These are phyloP conservation scores for Usnea hakonensis DNA, from an alignment of 495 filamentous ascomycete species.

Conservation along the genomic window DNA sequence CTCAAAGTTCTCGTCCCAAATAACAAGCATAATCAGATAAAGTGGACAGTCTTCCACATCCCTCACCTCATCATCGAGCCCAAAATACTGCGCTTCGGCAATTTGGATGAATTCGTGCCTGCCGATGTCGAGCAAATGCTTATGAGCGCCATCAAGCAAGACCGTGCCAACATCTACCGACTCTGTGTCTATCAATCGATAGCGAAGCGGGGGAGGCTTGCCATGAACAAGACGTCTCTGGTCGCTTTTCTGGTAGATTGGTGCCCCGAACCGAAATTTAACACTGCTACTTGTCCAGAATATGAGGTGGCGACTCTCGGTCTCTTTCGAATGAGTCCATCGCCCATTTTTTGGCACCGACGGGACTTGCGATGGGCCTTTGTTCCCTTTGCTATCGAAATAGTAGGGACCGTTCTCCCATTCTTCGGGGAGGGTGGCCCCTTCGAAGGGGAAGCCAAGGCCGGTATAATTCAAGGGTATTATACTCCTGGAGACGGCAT, in stretches of 20 bases:
- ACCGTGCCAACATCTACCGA: background rate
- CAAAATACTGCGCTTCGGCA: slow-evolving; percentile 2
- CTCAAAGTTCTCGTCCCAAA: background rate
- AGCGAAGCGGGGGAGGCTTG: background rate
- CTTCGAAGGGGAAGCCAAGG: slow-evolving; percentile 5
- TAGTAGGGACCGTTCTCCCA: slow-evolving; percentile 1
- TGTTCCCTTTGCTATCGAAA: slow-evolving; percentile 1
- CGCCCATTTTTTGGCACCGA: background rate
- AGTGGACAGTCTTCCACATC: slow-evolving; percentile 5
- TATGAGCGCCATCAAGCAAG: background rate
- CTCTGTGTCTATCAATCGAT: background rate
- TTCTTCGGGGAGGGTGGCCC: slow-evolving; percentile 1
- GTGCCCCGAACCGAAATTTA: background rate
- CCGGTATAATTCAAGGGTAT: slow-evolving; percentile 1
- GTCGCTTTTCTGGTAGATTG: slow-evolving; percentile 1
- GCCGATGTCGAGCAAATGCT: background rate
- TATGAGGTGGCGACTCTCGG: background rate
- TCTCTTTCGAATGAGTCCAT: background rate
- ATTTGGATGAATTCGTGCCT: slow-evolving; percentile 6
- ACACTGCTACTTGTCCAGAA: slow-evolving; percentile 2
- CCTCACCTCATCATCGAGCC: slow-evolving; percentile 4
- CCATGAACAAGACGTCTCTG: background rate
- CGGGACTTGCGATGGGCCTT: background rate
- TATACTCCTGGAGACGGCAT: background rate
- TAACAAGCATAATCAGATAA: slow-evolving; percentile 5